Base-by-base conservation (phyloP, 108 stramenopile genomes). In the Cyclotella distinguenda region DNA sequence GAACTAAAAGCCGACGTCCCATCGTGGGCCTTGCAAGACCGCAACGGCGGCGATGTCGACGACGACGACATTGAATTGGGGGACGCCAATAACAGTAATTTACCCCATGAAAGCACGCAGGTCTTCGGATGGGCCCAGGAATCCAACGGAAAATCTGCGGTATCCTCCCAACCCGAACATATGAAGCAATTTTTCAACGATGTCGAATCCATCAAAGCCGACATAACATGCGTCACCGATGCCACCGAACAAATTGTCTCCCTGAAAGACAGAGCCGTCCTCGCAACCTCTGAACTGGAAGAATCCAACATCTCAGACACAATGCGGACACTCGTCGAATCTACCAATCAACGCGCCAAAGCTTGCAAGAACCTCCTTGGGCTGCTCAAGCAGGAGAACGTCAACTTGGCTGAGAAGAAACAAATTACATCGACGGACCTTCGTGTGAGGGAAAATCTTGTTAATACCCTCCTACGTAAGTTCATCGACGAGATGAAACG, bases 401-500 rank as follows among this genome's bases (percentile, higher is more conserved):
- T 80, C 58, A 88, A 90, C 59, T 58, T 92, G 5, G 74, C 87
- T 49, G 66, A 74, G n/a, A 78, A 87, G 34, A 64, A 66, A 13
- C 60, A 81, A 23, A 62, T 81, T 48, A 90, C 84, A 55, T 61
- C 70, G 13, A 74, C 79, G 19, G 86, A 93, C 69, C 38, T 89
- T 22, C 89, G 94, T 47, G 78, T 91, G 11, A 81, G 94, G 22
- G 89, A 97, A 47, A 99, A 98, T 68, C 80, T 99, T 49, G 74
- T 79, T 22, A 97, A 91, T 67, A 98, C 99, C 1, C 72, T 97
- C 44, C 95, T 96, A 11, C 83, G 94, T 15, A 98, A 98, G 59
- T 99, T 99, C 66, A 93, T 98, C 48, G 96, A 97, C 72, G 97
- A 97, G 60, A 96, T 97, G 87, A 97, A 98, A 78, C 65, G 80